These are phyloP conservation scores for Fistulifera solaris DNA, from an alignment of 108 stramenopile genomes.

Conservation along the genomic window DNA sequence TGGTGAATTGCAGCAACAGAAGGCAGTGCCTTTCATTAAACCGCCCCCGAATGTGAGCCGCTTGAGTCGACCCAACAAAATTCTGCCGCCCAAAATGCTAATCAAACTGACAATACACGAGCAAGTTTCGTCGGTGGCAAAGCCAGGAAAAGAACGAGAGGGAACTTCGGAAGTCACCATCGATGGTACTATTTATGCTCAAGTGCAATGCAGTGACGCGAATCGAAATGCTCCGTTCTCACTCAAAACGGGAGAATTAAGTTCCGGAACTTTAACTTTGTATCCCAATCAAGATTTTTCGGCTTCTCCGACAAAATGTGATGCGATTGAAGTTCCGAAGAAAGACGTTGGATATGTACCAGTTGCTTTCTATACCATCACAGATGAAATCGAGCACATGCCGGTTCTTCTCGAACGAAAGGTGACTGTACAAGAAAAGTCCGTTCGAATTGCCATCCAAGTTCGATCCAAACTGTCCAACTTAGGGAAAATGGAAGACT, in stretches of 20 bases:
- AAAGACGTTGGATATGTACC: constrained; percentile 26
- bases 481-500: constrained; percentile 43
- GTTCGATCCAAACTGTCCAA: constrained; percentile 67
- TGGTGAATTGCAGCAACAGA: not conserved
- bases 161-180: constrained; percentile 31
- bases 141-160: constrained; percentile 20
- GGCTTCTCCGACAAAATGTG: constrained; percentile 1
- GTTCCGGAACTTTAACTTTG: not conserved
- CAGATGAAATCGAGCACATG: constrained; percentile 43
- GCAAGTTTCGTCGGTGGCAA: constrained; percentile 43
- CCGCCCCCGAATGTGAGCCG: not conserved
- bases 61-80: not conserved
- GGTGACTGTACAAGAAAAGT: constrained; percentile 33
- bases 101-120: constrained; percentile 48
- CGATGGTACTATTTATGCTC: constrained; percentile 48
- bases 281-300: constrained; percentile 1
- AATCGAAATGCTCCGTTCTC: constrained; percentile 44
- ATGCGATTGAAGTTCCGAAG: constrained; percentile 43
- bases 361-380: constrained; percentile 26
- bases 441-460: constrained; percentile 54
- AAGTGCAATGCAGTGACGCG: constrained; percentile 49
- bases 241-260: constrained; percentile 3
- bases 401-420: constrained; percentile 45
- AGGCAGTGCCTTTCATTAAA: not conserved
- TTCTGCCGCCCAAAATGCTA: constrained; percentile 16